phyloP scores from a whole-genome alignment of 768 basidiomycete genomes.

The Rhodotorula taiwanensis region DNA sequence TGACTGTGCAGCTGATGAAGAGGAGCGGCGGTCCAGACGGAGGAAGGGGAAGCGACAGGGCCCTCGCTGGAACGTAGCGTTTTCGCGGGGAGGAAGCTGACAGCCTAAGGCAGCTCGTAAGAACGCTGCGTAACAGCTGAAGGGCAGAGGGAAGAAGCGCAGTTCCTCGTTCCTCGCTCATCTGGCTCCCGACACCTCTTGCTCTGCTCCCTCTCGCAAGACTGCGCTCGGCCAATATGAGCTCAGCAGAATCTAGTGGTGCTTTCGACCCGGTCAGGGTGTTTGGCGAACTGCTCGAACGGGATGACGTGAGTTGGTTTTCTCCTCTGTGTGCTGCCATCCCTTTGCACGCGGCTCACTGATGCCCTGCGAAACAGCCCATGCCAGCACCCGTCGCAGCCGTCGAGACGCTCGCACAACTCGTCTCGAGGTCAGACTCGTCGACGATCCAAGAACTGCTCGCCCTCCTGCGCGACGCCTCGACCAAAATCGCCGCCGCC shows the following conservation, averaged over 20 bases:
- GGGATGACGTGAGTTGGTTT: conserved; percentile 11
- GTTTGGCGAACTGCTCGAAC: conserved; percentile 16
- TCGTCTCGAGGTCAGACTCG: conserved; percentile 43
- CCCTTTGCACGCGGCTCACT: not conserved
- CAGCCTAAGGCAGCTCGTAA: too few relatives aligned
- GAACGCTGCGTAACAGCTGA: too few relatives aligned
- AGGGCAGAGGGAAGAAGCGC: too few relatives aligned
- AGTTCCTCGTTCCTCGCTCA: too few relatives aligned
- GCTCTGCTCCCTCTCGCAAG: too few relatives aligned
- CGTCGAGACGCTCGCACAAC: conserved; percentile 34
- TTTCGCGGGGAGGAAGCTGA: too few relatives aligned
- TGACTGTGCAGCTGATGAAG: too few relatives aligned
- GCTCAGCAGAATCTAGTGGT: not conserved
- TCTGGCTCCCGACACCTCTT: too few relatives aligned
- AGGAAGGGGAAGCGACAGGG: too few relatives aligned
- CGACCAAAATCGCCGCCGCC: conserved; percentile 57
- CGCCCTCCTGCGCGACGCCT: conserved; percentile 69
- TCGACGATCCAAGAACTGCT: conserved; percentile 93
- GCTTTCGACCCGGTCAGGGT: conserved; percentile 11
- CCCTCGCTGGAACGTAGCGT: too few relatives aligned
- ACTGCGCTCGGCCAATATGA: too few relatives aligned
- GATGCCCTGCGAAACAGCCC: conserved; percentile 11
- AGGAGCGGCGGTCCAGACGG: too few relatives aligned
- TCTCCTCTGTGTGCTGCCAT: not conserved
- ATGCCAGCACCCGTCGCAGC: conserved; percentile 39